Base-by-base conservation (phyloP, 192 early-diverging fungal species). In the Radiomyces spectabilis region DNA sequence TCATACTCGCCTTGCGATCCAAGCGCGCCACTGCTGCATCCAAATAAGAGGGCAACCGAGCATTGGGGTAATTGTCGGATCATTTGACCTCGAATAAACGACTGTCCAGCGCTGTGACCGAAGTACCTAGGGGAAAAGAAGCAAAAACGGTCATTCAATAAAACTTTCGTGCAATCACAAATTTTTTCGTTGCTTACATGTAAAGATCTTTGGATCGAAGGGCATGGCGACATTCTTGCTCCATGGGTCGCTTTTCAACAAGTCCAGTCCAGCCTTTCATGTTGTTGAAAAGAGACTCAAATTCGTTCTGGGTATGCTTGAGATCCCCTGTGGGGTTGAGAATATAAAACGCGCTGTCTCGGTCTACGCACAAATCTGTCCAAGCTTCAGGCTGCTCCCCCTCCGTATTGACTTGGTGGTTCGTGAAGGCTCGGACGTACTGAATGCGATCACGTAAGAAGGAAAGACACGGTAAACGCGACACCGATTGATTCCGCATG, bases 61-160 rank as follows among this genome's bases (percentile, higher is more conserved):
- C 93, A 91, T 12, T 67, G 65, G 0, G 76, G 58, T 6, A 94
- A 61, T 30, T 75, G 58, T 7, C 86, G 82, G 24, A 96, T 72
- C 24, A 75, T 67, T 4, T 83, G 57, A 0, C 86, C 82, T 9
- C 75, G 61, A 24, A 93, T 74, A 59, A 91, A 93, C 41, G 79
- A 72, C 63, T 97, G 94, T 0, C 86, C 94, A 4, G 92, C 88
- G 38, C 92, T 89, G 68, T 99, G 97, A 9, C 95, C 97, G 79
- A 96, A 92, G 66, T 98, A 89, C 6, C 85, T 90, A 60, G 4
- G 4, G 5, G 41, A 22, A 48, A 25, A 31, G 13, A 48, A 48
- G 30, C 24, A 13, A 35, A 12, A 22, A n/a, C n/a, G n/a, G n/a
- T n/a, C n/a, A n/a, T n/a, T n/a, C n/a, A n/a, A n/a, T n/a, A n/a